phyloP scores from a whole-genome alignment of 306 rosid genomes.

The Corylus heterophylla region DNA sequence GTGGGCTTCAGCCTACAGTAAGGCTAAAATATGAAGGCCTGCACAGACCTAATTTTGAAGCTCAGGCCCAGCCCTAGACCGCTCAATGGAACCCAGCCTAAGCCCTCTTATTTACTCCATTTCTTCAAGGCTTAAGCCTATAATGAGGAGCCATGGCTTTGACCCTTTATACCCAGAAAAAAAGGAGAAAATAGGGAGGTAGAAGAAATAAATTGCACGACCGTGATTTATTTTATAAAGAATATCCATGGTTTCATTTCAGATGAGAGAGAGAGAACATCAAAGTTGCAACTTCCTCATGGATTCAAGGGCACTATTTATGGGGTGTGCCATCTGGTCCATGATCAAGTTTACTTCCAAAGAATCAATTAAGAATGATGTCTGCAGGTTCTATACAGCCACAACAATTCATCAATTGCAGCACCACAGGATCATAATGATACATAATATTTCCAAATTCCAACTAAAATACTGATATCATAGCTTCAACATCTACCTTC shows the following conservation, averaged over 20 bases:
- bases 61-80: not conserved
- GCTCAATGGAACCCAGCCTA: not conserved
- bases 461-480: not conserved
- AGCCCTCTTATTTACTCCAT: not conserved
- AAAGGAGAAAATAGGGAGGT: not conserved
- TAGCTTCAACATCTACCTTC: not conserved
- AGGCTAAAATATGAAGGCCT: not conserved
- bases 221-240: not conserved
- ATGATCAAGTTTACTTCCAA: not conserved
- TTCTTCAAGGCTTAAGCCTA: not conserved
- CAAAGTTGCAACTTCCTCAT: not conserved
- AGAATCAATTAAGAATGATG: not conserved
- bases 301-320: not conserved
- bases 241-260: not conserved
- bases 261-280: not conserved
- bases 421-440: not conserved
- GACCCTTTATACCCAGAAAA: not conserved
- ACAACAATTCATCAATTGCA: not conserved
- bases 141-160: not conserved
- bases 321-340: not conserved
- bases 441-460: not conserved
- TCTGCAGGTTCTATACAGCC: not conserved
- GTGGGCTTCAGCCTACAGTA: not conserved
- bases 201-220: not conserved
- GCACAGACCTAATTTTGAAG: not conserved